Conservation (phyloP, 1,284 basidiomycete species). For the Cystobasidiaceae sp. region DNA sequence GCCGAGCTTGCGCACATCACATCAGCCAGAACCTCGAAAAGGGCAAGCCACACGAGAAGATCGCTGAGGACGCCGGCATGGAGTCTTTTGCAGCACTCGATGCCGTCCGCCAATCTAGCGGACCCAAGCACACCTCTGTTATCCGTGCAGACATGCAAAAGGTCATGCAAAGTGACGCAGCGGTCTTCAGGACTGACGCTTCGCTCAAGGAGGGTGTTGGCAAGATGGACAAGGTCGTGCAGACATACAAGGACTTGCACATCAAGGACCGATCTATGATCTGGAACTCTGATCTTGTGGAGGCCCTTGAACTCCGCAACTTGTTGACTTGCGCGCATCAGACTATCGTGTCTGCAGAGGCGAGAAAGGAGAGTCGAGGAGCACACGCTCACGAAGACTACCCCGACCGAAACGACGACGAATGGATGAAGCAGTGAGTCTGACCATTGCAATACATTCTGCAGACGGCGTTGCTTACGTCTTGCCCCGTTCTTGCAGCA, state of each 20-base stretch:
- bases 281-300: slow-evolving; percentile 91
- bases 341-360: slow-evolving; percentile 90
- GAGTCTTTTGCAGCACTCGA: slow-evolving; percentile 84
- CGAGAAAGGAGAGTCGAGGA: slow-evolving; percentile 93
- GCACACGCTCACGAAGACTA: slow-evolving; percentile 97
- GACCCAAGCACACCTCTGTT: slow-evolving; percentile 78
- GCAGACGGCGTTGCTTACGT: slow-evolving; percentile 50
- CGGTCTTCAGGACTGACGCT: slow-evolving; percentile 60
- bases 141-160: slow-evolving; percentile 96
- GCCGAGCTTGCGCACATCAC: slow-evolving; percentile 96
- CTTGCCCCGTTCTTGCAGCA: slow-evolving; percentile 44
- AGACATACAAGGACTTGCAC: slow-evolving; percentile 81
- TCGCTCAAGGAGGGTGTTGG: slow-evolving; percentile 86
- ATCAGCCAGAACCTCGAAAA: slow-evolving; percentile 87
- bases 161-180: slow-evolving; percentile 76
- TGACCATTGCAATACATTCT: too few relatives aligned
- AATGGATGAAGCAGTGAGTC: slow-evolving; percentile 70
- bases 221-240: slow-evolving; percentile 80
- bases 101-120: slow-evolving; percentile 73
- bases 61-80: slow-evolving; percentile 82
- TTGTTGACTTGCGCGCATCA: slow-evolving; percentile 90
- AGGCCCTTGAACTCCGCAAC: slow-evolving; percentile 96
- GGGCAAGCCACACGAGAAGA: slow-evolving; percentile 83
- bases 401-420: slow-evolving; percentile 70
- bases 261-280: slow-evolving; percentile 99